phyloP scores from a whole-genome alignment of 495 filamentous ascomycete genomes.

The Podospora appendiculata region DNA sequence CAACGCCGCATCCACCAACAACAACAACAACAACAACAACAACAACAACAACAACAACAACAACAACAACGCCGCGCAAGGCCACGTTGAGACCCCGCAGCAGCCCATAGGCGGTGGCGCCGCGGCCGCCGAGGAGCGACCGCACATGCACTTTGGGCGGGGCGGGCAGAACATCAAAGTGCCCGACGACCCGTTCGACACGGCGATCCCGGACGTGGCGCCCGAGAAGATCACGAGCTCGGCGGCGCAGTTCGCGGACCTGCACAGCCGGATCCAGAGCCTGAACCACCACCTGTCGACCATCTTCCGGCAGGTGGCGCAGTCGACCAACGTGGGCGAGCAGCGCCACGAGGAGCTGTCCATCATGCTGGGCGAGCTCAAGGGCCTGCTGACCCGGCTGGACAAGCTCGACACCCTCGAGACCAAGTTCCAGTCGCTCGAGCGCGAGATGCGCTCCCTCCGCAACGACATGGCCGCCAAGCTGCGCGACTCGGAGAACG shows the following conservation, averaged over 20 bases:
- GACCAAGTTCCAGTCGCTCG: slow-evolving; percentile 52
- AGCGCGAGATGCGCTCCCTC: slow-evolving; percentile 56
- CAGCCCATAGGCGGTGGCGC: not conserved
- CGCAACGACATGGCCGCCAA: slow-evolving; percentile 33
- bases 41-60: slow-evolving; percentile 12
- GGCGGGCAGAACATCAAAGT: slow-evolving; percentile 7
- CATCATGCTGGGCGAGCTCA: slow-evolving; percentile 30
- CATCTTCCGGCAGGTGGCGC: slow-evolving; percentile 56
- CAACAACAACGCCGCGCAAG: slow-evolving; percentile 8
- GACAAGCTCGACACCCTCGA: slow-evolving; percentile 29
- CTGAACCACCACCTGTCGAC: slow-evolving; percentile 64
- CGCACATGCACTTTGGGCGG: slow-evolving; percentile 13
- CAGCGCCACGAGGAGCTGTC: slow-evolving; percentile 51
- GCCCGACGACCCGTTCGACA: slow-evolving; percentile 32
- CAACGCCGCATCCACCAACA: slow-evolving; percentile 29
- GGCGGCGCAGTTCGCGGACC: slow-evolving; percentile 66
- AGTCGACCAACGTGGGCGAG: slow-evolving; percentile 42
- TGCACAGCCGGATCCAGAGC: slow-evolving; percentile 71
- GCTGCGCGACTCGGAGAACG: slow-evolving; percentile 64
- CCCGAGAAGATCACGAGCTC: slow-evolving; percentile 43
- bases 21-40: slow-evolving; percentile 18
- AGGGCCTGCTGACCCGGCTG: slow-evolving; percentile 28
- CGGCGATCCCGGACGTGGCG: slow-evolving; percentile 33
- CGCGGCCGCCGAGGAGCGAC: not conserved
- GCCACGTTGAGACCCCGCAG: slow-evolving; percentile 1